Percentiles rank a stretch among this genome's conserved stretches.
Evolutionary conservation across 345 rosid species (phyloP).

Genomic region (Hevea brasiliensis): DNA sequence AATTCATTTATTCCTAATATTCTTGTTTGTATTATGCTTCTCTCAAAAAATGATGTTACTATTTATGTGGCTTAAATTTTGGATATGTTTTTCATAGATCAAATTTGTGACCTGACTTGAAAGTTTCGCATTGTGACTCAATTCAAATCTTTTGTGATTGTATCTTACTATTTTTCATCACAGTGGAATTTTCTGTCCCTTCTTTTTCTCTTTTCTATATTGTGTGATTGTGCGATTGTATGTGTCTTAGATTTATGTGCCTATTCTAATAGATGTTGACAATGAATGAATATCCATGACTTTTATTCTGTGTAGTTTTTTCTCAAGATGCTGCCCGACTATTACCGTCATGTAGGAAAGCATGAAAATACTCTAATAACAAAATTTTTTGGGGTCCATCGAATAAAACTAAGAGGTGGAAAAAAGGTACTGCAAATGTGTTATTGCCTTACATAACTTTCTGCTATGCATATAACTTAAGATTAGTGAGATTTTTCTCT

Average conservation of each 20-base stretch:
- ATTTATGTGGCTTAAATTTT: too few relatives aligned
- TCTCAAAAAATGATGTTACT: too few relatives aligned
- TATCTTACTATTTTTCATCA: too few relatives aligned
- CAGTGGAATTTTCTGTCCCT: too few relatives aligned
- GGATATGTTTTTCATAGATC: too few relatives aligned
- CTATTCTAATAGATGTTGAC: background rate
- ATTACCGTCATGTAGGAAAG: slow-evolving; percentile 64
- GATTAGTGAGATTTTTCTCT: slow-evolving; percentile 14
- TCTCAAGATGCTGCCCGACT: slow-evolving; percentile 76
- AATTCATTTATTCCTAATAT: background rate
- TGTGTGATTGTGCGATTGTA: too few relatives aligned
- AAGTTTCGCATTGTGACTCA: too few relatives aligned
- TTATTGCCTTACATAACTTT: slow-evolving; percentile 11
- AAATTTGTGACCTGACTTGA: too few relatives aligned
- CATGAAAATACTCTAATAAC: slow-evolving; percentile 95
- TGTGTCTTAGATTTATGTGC: too few relatives aligned
- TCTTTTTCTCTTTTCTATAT: too few relatives aligned
- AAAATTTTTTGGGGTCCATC: slow-evolving; percentile 87
- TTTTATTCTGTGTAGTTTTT: slow-evolving; percentile 53
- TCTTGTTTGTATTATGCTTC: background rate
- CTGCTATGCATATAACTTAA: slow-evolving; percentile 11
- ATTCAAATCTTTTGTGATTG: too few relatives aligned
- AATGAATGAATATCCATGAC: background rate
- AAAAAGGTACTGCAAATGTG: slow-evolving; percentile 55
- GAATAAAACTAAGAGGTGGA: slow-evolving; percentile 66